Base-by-base conservation (phyloP, 2,329 filamentous ascomycete species). In the Zymoseptoria brevis region DNA sequence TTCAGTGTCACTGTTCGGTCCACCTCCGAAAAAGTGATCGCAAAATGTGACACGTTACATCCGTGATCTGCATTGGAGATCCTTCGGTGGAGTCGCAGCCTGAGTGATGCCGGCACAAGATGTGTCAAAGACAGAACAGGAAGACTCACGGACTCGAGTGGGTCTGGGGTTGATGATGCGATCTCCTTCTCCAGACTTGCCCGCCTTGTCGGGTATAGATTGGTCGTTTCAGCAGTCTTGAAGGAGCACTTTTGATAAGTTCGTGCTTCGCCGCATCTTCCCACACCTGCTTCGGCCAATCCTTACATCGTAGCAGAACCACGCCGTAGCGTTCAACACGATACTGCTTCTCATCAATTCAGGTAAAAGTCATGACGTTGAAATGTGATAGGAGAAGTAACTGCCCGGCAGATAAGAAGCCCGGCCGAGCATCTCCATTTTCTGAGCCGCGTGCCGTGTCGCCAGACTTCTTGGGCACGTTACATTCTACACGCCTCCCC, bases 361-460 rank as follows among this genome's bases (percentile, higher is more conserved):
- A 9, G 35, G 21, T 48, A 21, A 30, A 19, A 24, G 26, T 50
- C 51, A 62, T 62, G 59, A 62, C 55, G 58, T 54, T 55, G 54
- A 52, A 57, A 19, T 22, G 22, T 35, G 19, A 19, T 21, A 24
- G 48, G 21, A 55, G 29, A 16, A 26, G 59, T 53, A 57, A 58
- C 35, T 41, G 50, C 54, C 51, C 35, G 48, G 57, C 50, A 45
- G 16, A 41, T n/a, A 49, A 35, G 48, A 52, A 53, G 52, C 58
- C 58, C 55, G 16, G 53, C 66, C 66, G 66, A 68, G 66, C 64
- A 63, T 68, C 59, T 68, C 66, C 66, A 64, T 53, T 57, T 55
- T 58, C 56, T 55, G 59, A 52, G 51, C 60, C 57, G 60, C 59
- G 30, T 59, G 59, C 56, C 54, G 55, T 54, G 26, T 62, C 62